A percentile compares a stretch with the other conserved stretches of the same genome.
Conservation (phyloP, 1,284 basidiomycete species). For the Testicularia cyperi region DNA sequence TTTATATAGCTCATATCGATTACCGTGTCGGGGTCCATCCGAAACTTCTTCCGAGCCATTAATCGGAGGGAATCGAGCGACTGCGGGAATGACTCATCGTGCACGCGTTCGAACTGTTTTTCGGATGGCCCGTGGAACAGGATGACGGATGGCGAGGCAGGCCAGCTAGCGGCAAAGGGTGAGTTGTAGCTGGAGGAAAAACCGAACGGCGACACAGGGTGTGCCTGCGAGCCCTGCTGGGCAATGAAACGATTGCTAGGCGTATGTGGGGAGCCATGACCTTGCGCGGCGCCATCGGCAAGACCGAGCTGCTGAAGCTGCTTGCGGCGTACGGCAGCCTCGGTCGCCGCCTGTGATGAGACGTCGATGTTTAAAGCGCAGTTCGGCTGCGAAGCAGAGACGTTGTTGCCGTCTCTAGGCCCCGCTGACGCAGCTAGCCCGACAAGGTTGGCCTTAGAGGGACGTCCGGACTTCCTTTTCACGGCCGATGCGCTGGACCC, state of each 20-base stretch:
- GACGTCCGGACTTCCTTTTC: too few relatives aligned
- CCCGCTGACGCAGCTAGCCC: too few relatives aligned
- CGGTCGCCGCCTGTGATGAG: too few relatives aligned
- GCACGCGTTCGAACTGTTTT: conserved; percentile 24
- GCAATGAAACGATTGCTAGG: conserved; percentile 9
- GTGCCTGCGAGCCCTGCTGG: conserved; percentile 1
- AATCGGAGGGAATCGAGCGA: conserved; percentile 8
- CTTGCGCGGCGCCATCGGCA: neutral
- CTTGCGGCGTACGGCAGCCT: too few relatives aligned
- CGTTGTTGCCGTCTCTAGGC: too few relatives aligned
- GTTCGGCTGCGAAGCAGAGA: too few relatives aligned
- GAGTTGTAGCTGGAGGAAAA: conserved; percentile 10
- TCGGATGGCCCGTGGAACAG: conserved; percentile 23
- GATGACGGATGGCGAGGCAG: conserved; percentile 20
- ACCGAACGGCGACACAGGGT: conserved; percentile 15
- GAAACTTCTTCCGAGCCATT: conserved; percentile 29
- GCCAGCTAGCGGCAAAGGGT: conserved; percentile 4
- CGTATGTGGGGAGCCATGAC: conserved; percentile 4
- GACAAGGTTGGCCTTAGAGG: too few relatives aligned
- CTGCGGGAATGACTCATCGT: conserved; percentile 23
- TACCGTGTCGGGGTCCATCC: conserved; percentile 6
- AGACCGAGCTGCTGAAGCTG: too few relatives aligned
- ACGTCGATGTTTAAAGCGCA: too few relatives aligned
- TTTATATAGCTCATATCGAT: conserved; percentile 41
- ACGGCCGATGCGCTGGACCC: too few relatives aligned